Base-by-base conservation (phyloP, 805 yeast genomes). In the Ogataea methanolica region DNA sequence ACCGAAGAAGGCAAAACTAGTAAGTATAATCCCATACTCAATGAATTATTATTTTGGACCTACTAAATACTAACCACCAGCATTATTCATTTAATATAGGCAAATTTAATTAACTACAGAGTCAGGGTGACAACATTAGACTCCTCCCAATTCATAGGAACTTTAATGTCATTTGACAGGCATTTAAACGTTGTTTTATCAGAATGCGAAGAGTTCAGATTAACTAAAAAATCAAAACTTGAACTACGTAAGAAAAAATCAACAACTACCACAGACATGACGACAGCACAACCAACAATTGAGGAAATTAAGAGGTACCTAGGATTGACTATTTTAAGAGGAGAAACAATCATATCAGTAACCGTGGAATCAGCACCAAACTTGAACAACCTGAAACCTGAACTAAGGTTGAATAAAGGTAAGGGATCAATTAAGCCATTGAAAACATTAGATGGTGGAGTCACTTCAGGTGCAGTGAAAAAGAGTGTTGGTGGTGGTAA, bases 151-250 rank as follows among this genome's bases (percentile, higher is more conserved):
- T 79, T 87, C 54, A 73, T 82, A 6, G 99, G 99, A 2, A 83
- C 82, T 52, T 74, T 92, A 45, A 67, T 91, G 52, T 90, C 98
- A 7, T 92, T 88, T 64, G 99, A 94, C 65, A 84, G 84, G 61
- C 86, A 85, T 62, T 83, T 91, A 84, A 92, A 92, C 65, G 62
- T 92, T 16, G 96, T 94, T 14, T 69, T 92, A 33, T 76, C 86
- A 12, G 94, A 91, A 53, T 79, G 94, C 38, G 90, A 88, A 58
- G 99, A 92, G 62, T 81, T 81, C 58, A 74, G 97, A 54, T 67
- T 83, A 11, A 82, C 96, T 5, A 83, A 81, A 56, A 81, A 81
- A 51, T 75, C 87, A 44, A 62, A 50, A 51, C 61, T 52, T 21
- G 70, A 62, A 51, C 63, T 72, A 56, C 68, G 42, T 37, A 39